Base-by-base conservation (phyloP, 202 grass and related monocot genomes). In the Brachypodium distachyon region DNA sequence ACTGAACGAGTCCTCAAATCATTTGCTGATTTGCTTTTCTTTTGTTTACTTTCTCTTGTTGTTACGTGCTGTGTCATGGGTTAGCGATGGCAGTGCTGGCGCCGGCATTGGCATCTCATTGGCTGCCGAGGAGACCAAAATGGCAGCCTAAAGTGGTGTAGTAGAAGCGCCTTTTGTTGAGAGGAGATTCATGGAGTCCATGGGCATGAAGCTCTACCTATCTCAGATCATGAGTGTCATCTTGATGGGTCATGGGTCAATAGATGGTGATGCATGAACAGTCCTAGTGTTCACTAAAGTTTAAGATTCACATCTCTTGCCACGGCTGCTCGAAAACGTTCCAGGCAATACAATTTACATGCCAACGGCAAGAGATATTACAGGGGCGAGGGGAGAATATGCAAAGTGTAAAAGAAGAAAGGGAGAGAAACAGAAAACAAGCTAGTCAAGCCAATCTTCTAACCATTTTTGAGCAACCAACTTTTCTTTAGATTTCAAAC, bases 161-260 rank as follows among this genome's bases (percentile, higher is more conserved):
- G 51, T 55, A 62, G 26, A 54, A 1, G 27, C n/a, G 14, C 37
- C 55, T 74, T 80, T 63, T 61, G 28, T 60, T 9, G 53, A 39
- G 65, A 71, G 46, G 37, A 82, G 72, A 66, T 77, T 77, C 73
- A 39, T 36, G 67, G 79, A 77, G 55, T 73, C 65, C 73, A 77
- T 61, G 43, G 12, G 64, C 46, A 64, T 56, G 38, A 48, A 55
- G 8, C 37, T 71, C 55, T 72, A 50, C 18, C 12, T 28, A 44
- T 74, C 61, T 67, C 64, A n/a, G n/a, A 52, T 69, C 70, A 78
- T 69, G 43, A 31, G 48, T 87, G 33, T 38, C 16, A 83, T 59
- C 52, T 74, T 9, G 23, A 37, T 38, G 74, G 67, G 41, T 61
- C 68, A n/a, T n/a, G n/a, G n/a, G n/a, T n/a, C n/a, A n/a, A n/a